phyloP scores from a whole-genome alignment of 192 early-diverging fungal genomes.

The Coemansia sp. region DNA sequence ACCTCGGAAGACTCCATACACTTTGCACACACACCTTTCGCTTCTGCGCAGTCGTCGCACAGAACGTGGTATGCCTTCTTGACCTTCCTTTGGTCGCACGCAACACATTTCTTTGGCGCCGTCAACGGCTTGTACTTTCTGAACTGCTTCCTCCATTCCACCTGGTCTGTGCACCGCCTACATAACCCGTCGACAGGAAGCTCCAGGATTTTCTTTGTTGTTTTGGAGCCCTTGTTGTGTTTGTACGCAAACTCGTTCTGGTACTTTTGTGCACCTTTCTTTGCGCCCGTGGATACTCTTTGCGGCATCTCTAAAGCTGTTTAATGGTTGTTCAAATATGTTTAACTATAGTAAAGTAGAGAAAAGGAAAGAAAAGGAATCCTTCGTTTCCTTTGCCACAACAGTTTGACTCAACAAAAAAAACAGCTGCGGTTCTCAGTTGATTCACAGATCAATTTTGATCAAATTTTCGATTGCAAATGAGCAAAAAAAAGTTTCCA shows the following conservation, averaged over 20 bases:
- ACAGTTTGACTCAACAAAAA: no score
- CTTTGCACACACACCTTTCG: constrained; percentile 89
- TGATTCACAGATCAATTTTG: neutral
- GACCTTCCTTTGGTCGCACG: constrained; percentile 79
- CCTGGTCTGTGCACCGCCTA: constrained; percentile 69
- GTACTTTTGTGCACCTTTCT: constrained; percentile 83
- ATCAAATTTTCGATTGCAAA: neutral
- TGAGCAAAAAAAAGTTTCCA: neutral
- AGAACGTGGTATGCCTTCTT: constrained; percentile 94
- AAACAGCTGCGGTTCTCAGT: neutral
- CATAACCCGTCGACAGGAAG: constrained; percentile 83
- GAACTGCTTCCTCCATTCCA: constrained; percentile 87
- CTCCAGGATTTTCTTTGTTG: constrained; percentile 70
- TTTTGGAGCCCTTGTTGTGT: constrained; percentile 84
- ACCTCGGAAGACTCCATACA: constrained; percentile 75
- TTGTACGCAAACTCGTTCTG: constrained; percentile 86
- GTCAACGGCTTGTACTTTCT: constrained; percentile 98
- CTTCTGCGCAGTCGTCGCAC: constrained; percentile 80
- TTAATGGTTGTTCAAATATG: neutral
- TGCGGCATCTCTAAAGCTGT: constrained; percentile 20
- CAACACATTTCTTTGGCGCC: constrained; percentile 73
- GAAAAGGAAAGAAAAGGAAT: neutral
- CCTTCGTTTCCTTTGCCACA: neutral
- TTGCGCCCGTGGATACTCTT: constrained; percentile 49
- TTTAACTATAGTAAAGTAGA: neutral